Conservation (phyloP, 31 red algal genomes). For the Bonnemaisonia californica region DNA sequence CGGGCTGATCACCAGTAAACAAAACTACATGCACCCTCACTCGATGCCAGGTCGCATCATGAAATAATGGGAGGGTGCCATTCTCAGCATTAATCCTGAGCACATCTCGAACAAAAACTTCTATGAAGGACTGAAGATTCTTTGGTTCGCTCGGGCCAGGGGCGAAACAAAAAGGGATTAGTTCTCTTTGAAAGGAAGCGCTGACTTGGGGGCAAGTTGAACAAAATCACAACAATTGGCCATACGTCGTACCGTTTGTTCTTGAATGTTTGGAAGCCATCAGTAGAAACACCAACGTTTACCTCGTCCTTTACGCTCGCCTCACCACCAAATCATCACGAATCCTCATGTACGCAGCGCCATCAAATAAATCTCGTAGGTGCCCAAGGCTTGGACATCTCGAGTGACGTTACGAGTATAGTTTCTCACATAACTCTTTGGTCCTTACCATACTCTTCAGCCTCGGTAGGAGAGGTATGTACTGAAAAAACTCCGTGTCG, state of each 20-base stretch:
- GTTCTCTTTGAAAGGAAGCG: too few relatives aligned
- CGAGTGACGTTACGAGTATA: too few relatives aligned
- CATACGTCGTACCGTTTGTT: slow-evolving; percentile 16
- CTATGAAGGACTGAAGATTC: neutral
- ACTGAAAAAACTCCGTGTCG: too few relatives aligned
- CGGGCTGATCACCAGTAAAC: neutral
- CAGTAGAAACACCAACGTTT: neutral
- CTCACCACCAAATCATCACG: slow-evolving; percentile 10
- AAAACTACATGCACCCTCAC: neutral
- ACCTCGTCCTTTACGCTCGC: neutral
- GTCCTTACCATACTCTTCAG: too few relatives aligned
- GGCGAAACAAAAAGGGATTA: neutral
- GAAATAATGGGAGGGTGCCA: neutral
- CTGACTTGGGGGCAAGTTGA: neutral
- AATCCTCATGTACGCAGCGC: too few relatives aligned
- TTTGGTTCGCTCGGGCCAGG: neutral
- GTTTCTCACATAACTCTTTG: too few relatives aligned
- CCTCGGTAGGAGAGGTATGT: too few relatives aligned
- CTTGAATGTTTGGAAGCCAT: slow-evolving; percentile 22
- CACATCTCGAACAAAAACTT: neutral
- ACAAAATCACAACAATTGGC: neutral
- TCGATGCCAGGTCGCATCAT: neutral
- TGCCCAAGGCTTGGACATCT: too few relatives aligned
- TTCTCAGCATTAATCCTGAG: neutral
- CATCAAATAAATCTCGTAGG: too few relatives aligned